These are phyloP conservation scores for Babesia microti DNA, from an alignment of 169 alveolate species.

Conservation along the genomic window DNA sequence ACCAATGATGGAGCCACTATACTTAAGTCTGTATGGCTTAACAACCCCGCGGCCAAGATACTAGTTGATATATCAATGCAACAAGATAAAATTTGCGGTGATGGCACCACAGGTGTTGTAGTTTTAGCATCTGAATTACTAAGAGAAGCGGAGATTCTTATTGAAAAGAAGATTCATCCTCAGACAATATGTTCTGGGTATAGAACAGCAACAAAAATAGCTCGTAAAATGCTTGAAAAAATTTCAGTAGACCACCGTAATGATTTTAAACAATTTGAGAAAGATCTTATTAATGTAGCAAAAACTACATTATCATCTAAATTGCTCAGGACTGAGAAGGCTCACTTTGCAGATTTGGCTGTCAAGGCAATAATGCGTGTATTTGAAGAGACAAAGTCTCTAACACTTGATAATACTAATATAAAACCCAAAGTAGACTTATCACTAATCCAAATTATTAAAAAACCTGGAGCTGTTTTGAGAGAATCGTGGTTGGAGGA, in stretches of 20 bases:
- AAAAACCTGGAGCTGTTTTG: constrained; percentile 94
- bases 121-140: constrained; percentile 98
- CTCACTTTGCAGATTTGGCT: constrained; percentile 88
- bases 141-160: constrained; percentile 90
- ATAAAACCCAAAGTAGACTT: constrained; percentile 62
- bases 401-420: constrained; percentile 15
- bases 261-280: constrained; percentile 68
- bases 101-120: constrained; percentile 96
- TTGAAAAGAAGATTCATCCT: constrained; percentile 94
- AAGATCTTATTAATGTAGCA: constrained; percentile 89
- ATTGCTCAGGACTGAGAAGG: constrained; percentile 87
- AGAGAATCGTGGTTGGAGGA: constrained; percentile 93
- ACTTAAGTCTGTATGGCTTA: constrained; percentile 91
- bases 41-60: constrained; percentile 98
- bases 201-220: constrained; percentile 82
- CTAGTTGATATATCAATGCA: constrained; percentile 85
- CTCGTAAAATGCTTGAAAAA: constrained; percentile 71
- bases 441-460: constrained; percentile 84
- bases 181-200: constrained; percentile 80
- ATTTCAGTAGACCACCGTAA: constrained; percentile 71
- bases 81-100: constrained; percentile 85
- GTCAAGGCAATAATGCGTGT: constrained; percentile 95
- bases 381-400: constrained; percentile 59
- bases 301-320: constrained; percentile 96
- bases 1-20: constrained; percentile 99